Conservation (phyloP, 1,284 basidiomycete genomes). For the Macrocybe sp. region DNA sequence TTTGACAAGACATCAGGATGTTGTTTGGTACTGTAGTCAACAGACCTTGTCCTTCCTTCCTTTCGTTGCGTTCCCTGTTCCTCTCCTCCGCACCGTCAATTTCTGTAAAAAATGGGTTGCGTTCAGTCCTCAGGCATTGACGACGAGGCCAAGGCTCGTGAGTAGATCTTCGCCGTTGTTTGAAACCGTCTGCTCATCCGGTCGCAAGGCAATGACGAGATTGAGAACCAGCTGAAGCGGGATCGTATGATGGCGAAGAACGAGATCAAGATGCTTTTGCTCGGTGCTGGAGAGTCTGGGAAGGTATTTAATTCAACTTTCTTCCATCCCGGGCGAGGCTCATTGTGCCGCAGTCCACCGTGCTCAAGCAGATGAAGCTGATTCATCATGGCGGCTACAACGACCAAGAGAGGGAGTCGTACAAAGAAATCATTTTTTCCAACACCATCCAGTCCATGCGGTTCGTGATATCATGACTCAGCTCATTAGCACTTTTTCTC, state of each 20-base stretch:
- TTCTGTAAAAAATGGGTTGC: conserved; percentile 55
- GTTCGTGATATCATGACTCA: conserved; percentile 31
- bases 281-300: conserved; percentile 92
- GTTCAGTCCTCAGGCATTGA: conserved; percentile 67
- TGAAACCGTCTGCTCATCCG: neutral
- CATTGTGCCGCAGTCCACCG: conserved; percentile 61
- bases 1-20: too few species aligned
- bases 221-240: conserved; percentile 91
- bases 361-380: conserved; percentile 96
- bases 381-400: conserved; percentile 93
- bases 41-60: too few species aligned
- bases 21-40: too few species aligned
- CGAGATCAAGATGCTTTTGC: conserved; percentile 90
- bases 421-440: conserved; percentile 96
- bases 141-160: conserved; percentile 79
- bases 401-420: conserved; percentile 87
- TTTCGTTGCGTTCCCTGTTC: too few species aligned
- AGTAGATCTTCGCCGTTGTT: conserved; percentile 29
- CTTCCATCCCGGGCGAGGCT: neutral
- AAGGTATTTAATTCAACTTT: conserved; percentile 47
- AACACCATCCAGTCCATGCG: conserved; percentile 97
- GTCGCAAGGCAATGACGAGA: conserved; percentile 82
- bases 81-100: too few species aligned
- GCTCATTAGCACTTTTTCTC: neutral
- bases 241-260: conserved; percentile 92